These are phyloP conservation scores for Sordariomycetes sp. DNA, from an alignment of 2,329 filamentous ascomycete species.

Conservation along the genomic window DNA sequence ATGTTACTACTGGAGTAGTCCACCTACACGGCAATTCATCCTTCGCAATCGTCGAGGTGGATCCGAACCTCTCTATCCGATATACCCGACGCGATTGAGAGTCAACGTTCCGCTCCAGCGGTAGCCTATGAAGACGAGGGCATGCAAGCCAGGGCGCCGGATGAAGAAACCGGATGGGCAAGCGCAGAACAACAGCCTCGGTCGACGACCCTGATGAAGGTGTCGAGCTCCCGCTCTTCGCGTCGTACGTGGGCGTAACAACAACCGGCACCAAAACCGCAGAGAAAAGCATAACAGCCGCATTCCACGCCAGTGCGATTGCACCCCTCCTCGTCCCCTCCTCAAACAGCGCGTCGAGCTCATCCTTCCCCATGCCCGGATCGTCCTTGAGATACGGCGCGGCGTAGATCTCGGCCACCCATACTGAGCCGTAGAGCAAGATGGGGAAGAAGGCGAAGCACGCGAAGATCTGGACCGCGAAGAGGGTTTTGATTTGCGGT, in stretches of 20 bases:
- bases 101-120: too few relatives aligned
- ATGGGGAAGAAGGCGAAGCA: constrained; percentile 97
- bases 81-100: too few relatives aligned
- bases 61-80: too few relatives aligned
- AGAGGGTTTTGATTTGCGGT: constrained; percentile 70
- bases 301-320: constrained; percentile 79
- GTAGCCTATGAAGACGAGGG: too few relatives aligned
- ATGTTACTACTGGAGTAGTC: too few relatives aligned
- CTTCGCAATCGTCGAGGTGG: too few relatives aligned
- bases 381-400: constrained; percentile 68
- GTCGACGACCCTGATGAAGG: too few relatives aligned
- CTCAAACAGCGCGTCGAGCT: constrained; percentile 73
- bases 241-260: constrained; percentile 66
- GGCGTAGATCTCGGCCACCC: constrained; percentile 84
- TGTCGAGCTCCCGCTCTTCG: too few relatives aligned
- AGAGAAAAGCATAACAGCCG: constrained; percentile 67
- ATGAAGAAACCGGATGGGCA: too few relatives aligned
- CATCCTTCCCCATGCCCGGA: constrained; percentile 60
- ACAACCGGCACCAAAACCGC: constrained; percentile 80
- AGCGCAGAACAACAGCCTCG: too few relatives aligned
- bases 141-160: too few relatives aligned
- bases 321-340: constrained; percentile 77
- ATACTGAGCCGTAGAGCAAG: constrained; percentile 89
- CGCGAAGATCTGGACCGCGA: constrained; percentile 68
- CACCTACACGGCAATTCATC: too few relatives aligned